Evolutionary conservation across 2,329 filamentous ascomycete genomes (phyloP).

Genomic region (Huntiella decipiens): DNA sequence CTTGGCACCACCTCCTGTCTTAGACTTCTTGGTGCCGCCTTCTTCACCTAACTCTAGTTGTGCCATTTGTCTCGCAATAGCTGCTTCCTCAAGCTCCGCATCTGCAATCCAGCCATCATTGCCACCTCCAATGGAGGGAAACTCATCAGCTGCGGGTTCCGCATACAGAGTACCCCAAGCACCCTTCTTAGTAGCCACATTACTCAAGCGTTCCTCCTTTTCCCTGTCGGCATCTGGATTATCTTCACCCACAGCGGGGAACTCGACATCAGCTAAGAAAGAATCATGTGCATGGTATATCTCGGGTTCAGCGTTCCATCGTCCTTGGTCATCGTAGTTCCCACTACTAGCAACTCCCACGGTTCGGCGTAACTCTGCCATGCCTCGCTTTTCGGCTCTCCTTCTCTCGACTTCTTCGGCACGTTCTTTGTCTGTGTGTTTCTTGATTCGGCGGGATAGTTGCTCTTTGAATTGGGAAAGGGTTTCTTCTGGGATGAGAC

Average conservation of each 20-base stretch:
- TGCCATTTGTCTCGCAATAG: conserved; percentile 40
- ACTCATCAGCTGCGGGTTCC: conserved; percentile 16
- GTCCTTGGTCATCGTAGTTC: not conserved
- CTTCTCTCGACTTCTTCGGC: conserved; percentile 73
- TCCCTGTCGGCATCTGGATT: conserved; percentile 66
- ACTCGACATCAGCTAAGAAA: conserved; percentile 36
- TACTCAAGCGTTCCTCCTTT: conserved; percentile 72
- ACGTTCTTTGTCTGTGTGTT: conserved; percentile 63
- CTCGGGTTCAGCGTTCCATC: conserved; percentile 28
- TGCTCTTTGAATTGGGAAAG: conserved; percentile 61
- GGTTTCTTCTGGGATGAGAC: conserved; percentile 58
- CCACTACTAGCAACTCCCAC: conserved; percentile 18
- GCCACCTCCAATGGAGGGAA: conserved; percentile 14
- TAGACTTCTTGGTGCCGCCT: conserved; percentile 12
- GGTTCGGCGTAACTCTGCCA: conserved; percentile 41
- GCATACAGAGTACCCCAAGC: conserved; percentile 36
- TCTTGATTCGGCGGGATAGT: conserved; percentile 55
- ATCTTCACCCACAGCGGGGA: conserved; percentile 22
- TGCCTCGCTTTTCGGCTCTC: conserved; percentile 63
- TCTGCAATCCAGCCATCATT: conserved; percentile 79
- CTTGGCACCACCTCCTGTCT: conserved; percentile 8
- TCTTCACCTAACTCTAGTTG: conserved; percentile 25
- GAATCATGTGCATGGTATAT: conserved; percentile 30
- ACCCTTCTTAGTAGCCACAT: conserved; percentile 39
- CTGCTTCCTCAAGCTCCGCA: conserved; percentile 46